These are phyloP conservation scores for Streptanthus diversifolius DNA, from an alignment of 345 rosid genomes.

Conservation along the genomic window DNA sequence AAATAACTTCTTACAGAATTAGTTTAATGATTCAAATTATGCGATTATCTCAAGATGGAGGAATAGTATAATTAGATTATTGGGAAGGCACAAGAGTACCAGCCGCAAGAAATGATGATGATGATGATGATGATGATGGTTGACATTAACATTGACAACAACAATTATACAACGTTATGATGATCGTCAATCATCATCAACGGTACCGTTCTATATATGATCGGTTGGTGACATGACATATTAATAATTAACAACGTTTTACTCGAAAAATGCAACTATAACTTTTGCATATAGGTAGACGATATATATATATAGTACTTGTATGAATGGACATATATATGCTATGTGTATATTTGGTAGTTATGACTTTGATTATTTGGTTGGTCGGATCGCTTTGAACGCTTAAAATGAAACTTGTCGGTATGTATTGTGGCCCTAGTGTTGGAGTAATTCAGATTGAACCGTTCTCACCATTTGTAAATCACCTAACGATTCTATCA, in stretches of 20 bases:
- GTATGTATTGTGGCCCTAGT: neutral
- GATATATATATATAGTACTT: neutral
- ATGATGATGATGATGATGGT: conserved; percentile 23
- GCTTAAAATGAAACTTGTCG: neutral
- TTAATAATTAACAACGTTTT: neutral
- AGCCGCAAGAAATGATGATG: conserved; percentile 4
- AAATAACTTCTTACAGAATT: neutral
- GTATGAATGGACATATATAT: too few relatives aligned
- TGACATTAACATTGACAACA: conserved; percentile 10
- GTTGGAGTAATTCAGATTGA: conserved; percentile 12
- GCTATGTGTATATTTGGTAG: neutral
- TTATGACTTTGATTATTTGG: conserved; percentile 12
- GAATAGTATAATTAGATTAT: neutral
- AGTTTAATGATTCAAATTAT: neutral
- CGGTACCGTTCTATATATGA: conserved; percentile 1
- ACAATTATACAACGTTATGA: conserved; percentile 19
- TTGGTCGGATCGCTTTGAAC: conserved; percentile 14
- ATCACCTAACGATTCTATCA: neutral
- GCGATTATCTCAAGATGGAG: neutral
- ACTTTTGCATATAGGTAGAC: neutral
- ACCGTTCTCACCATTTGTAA: neutral
- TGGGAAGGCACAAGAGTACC: neutral
- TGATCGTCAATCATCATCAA: conserved; percentile 25
- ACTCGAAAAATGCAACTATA: neutral
- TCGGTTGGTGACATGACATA: neutral